Evolutionary conservation across 805 yeast genomes (phyloP).

Genomic region (Starmerella ratchasimensis): DNA sequence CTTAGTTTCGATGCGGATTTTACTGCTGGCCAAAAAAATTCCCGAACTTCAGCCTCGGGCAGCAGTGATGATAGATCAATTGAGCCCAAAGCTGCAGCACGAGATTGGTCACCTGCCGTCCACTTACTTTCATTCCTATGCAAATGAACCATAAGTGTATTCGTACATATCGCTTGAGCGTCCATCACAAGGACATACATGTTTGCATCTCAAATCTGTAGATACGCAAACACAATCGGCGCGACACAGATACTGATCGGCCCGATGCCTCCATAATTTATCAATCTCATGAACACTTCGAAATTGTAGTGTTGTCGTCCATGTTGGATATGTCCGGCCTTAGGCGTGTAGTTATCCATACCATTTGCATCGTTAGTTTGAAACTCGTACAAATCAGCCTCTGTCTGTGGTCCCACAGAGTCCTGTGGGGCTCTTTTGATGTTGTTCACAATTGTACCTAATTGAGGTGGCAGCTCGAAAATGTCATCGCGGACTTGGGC

Average conservation of each 20-base stretch:
- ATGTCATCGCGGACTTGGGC: conserved; percentile 20
- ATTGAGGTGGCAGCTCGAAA: conserved; percentile 25
- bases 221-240: conserved; percentile 4
- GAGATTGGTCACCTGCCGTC: neutral
- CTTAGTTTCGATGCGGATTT: conserved; percentile 5
- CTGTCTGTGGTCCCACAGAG: conserved; percentile 32
- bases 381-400: conserved; percentile 30
- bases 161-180: conserved; percentile 1
- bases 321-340: conserved; percentile 19
- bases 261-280: conserved; percentile 75
- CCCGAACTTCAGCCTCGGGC: neutral
- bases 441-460: conserved; percentile 17
- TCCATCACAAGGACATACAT: neutral
- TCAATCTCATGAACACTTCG: conserved; percentile 60
- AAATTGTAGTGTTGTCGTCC: conserved; percentile 46
- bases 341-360: conserved; percentile 15
- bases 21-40: conserved; percentile 3
- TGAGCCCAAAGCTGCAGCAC: neutral
- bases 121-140: conserved; percentile 8
- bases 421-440: conserved; percentile 22
- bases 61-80: neutral
- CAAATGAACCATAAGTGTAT: neutral
- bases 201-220: conserved; percentile 12
- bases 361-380: neutral
- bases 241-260: conserved; percentile 29